phyloP scores from a whole-genome alignment of 768 basidiomycete genomes.

The Xerocomellus dryophilus region DNA sequence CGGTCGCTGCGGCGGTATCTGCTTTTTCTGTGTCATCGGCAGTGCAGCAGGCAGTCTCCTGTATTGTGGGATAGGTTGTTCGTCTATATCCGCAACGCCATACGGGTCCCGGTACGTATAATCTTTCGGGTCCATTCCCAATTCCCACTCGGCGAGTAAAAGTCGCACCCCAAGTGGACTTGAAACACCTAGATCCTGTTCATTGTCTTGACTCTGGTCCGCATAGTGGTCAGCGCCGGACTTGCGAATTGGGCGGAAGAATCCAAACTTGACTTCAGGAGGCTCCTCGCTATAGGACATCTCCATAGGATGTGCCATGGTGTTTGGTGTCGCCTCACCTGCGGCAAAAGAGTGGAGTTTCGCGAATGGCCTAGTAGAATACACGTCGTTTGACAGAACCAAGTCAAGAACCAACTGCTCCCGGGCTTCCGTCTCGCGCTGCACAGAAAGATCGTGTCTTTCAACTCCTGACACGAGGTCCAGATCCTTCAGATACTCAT shows the following conservation, averaged over 20 bases:
- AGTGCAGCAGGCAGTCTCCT: constrained; percentile 6
- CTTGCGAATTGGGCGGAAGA: constrained; percentile 49
- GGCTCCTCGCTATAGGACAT: constrained; percentile 55
- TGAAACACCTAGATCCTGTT: constrained; percentile 23
- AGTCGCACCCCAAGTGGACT: constrained; percentile 56
- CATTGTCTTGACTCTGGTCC: constrained; percentile 20
- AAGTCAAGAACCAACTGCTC: constrained; percentile 66
- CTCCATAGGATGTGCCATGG: constrained; percentile 25
- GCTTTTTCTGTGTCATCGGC: constrained; percentile 21
- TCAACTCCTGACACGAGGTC: constrained; percentile 40
- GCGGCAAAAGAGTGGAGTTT: constrained; percentile 12
- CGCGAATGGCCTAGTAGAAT: constrained; percentile 44
- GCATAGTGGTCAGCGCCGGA: constrained; percentile 26
- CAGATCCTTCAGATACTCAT: constrained; percentile 42
- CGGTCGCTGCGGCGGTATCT: constrained; percentile 30
- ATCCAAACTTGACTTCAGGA: constrained; percentile 60
- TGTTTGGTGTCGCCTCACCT: constrained; percentile 8
- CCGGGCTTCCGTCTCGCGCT: constrained; percentile 51
- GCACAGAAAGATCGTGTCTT: constrained; percentile 39
- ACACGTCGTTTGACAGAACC: constrained; percentile 54
- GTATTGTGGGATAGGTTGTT: constrained; percentile 10
- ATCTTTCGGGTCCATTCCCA: constrained; percentile 48
- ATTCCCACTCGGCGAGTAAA: constrained; percentile 66
- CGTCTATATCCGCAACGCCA: constrained; percentile 29
- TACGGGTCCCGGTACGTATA: constrained; percentile 60